Evolutionary conservation across 2,329 filamentous ascomycete genomes (phyloP).

Genomic region (Drechmeria coniospora): DNA sequence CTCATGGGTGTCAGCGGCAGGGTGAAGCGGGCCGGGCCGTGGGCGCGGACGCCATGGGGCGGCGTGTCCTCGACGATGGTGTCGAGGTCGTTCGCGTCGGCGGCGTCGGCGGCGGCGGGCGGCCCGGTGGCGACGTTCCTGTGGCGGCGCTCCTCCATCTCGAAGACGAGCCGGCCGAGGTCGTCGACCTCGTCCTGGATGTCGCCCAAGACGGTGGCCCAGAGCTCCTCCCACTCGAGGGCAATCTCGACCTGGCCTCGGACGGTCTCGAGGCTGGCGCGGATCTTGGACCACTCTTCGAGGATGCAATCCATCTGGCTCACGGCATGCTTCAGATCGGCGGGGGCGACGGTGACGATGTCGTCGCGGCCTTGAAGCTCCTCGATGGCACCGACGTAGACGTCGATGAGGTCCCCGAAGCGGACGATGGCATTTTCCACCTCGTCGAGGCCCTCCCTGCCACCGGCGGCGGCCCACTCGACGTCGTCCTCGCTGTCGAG

Average conservation of each 20-base stretch:
- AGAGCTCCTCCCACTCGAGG: slow-evolving; percentile 98
- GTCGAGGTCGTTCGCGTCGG: slow-evolving; percentile 68
- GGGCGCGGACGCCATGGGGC: slow-evolving; percentile 32
- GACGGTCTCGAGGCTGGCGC: slow-evolving; percentile 58
- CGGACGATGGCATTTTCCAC: slow-evolving; percentile 61
- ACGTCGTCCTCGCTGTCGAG: slow-evolving; percentile 94
- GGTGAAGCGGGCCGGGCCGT: slow-evolving; percentile 51
- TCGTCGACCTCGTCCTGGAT: slow-evolving; percentile 79
- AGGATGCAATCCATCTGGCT: slow-evolving; percentile 81
- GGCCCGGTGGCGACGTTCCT: slow-evolving; percentile 58
- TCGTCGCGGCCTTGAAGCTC: slow-evolving; percentile 69
- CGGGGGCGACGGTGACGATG: slow-evolving; percentile 52
- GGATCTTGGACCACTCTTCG: slow-evolving; percentile 71
- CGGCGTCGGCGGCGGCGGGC: too few relatives aligned
- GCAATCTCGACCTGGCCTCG: slow-evolving; percentile 89
- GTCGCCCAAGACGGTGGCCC: slow-evolving; percentile 84
- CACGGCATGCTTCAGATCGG: slow-evolving; percentile 61
- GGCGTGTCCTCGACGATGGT: slow-evolving; percentile 86
- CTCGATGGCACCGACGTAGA: slow-evolving; percentile 90
- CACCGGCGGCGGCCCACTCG: slow-evolving; percentile 86
- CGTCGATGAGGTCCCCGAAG: slow-evolving; percentile 80
- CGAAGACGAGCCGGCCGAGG: slow-evolving; percentile 69
- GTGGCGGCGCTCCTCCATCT: slow-evolving; percentile 94
- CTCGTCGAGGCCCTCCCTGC: slow-evolving; percentile 62
- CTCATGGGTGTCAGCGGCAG: slow-evolving; percentile 48